A percentile compares a stretch with the other conserved stretches of the same genome.
Conservation (phyloP, 164 flowering plant species). For the Umbilicus rupestris region DNA sequence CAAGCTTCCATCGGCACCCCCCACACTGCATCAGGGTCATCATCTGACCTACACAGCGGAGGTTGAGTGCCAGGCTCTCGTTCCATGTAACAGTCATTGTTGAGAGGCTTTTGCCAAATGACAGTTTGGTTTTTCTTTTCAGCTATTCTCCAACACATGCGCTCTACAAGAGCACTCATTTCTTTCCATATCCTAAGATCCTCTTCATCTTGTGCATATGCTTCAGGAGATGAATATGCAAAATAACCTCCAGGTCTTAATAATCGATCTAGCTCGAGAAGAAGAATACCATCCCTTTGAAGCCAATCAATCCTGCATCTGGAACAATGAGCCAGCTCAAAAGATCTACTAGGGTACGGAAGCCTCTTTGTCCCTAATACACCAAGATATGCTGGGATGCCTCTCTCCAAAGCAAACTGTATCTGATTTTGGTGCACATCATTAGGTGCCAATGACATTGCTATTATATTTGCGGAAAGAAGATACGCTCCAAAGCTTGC, state of each 20-base stretch:
- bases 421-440: conserved; percentile 49
- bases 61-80: conserved; percentile 34
- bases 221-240: conserved; percentile 48
- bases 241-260: conserved; percentile 45
- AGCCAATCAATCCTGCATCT: conserved; percentile 51
- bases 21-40: conserved; percentile 37
- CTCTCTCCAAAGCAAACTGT: conserved; percentile 43
- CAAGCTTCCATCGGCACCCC: conserved; percentile 37
- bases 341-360: conserved; percentile 47
- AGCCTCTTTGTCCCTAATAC: conserved; percentile 45
- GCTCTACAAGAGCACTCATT: conserved; percentile 40
- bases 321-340: conserved; percentile 46
- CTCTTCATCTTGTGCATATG: conserved; percentile 48
- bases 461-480: conserved; percentile 31
- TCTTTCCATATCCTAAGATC: conserved; percentile 40
- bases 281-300: conserved; percentile 40
- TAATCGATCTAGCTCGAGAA: conserved; percentile 41
- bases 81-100: conserved; percentile 35
- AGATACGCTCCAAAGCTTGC: conserved; percentile 48
- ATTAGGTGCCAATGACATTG: conserved; percentile 46
- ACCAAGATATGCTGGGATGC: conserved; percentile 47
- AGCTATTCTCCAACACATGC: conserved; percentile 48
- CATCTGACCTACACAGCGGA: conserved; percentile 38
- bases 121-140: conserved; percentile 38
- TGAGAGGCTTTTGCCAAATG: conserved; percentile 37